Percentiles rank a stretch among this genome's conserved stretches.
Conservation (phyloP, 2,329 filamentous ascomycete species). For the Stagonosporopsis rhizophila region DNA sequence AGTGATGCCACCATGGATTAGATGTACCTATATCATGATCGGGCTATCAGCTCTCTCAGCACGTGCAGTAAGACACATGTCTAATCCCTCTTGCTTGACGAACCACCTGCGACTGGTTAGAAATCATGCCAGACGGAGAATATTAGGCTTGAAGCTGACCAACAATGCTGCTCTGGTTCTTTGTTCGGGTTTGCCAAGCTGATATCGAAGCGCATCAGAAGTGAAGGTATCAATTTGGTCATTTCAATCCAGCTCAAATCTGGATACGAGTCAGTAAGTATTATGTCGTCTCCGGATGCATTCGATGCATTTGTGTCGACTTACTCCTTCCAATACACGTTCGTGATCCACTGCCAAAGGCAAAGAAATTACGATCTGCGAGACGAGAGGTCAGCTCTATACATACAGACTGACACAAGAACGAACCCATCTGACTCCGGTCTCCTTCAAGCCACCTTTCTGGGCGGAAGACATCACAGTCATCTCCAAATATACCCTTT, state of each 20-base stretch:
- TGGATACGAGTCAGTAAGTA: background rate
- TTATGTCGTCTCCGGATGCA: too few relatives aligned
- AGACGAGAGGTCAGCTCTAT: background rate
- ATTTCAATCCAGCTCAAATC: constrained; percentile 45
- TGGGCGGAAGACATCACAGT: constrained; percentile 24
- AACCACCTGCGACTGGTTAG: constrained; percentile 1
- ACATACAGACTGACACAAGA: background rate
- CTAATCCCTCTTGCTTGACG: constrained; percentile 4
- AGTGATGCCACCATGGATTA: too few relatives aligned
- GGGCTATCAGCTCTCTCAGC: background rate
- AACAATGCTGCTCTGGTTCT: constrained; percentile 15
- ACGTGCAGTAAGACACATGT: background rate
- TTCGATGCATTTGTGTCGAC: background rate
- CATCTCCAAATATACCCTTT: constrained; percentile 22
- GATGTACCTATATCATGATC: background rate
- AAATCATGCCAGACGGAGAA: too few relatives aligned
- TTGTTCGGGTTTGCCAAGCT: constrained; percentile 36
- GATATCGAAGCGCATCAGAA: constrained; percentile 46
- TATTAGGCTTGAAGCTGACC: background rate
- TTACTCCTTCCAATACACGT: constrained; percentile 22
- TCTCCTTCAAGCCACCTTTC: constrained; percentile 24
- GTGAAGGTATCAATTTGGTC: constrained; percentile 42
- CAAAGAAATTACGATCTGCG: constrained; percentile 21
- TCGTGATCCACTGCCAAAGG: constrained; percentile 20
- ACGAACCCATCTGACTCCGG: constrained; percentile 16